Evolutionary conservation across 441 rosid genomes (phyloP).

Genomic region (Hura crepitans): DNA sequence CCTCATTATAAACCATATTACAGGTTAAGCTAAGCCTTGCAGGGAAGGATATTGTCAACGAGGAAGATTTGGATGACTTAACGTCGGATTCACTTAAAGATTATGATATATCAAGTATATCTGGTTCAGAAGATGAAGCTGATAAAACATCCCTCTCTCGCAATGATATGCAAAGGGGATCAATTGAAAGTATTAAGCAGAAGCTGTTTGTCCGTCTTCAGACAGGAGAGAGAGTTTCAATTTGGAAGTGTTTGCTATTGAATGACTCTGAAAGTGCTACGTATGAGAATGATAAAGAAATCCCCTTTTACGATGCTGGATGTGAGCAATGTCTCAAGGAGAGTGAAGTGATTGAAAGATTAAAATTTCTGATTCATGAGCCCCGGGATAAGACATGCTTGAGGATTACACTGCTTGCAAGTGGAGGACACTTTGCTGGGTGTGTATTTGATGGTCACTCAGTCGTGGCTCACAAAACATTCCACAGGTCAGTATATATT

Average conservation of each 20-base stretch:
- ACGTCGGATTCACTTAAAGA: conserved; percentile 66
- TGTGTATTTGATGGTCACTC: conserved; percentile 68
- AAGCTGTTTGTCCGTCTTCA: conserved; percentile 59
- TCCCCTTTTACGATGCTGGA: conserved; percentile 16
- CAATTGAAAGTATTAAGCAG: conserved; percentile 38
- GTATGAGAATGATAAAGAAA: conserved; percentile 35
- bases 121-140: conserved; percentile 93
- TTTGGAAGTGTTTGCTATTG: conserved; percentile 68
- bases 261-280: conserved; percentile 55
- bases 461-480: conserved; percentile 76
- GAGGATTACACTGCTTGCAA: conserved; percentile 72
- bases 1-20: background rate
- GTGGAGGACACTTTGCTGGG: conserved; percentile 93
- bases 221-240: conserved; percentile 64
- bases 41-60: conserved; percentile 66
- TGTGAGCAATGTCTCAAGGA: conserved; percentile 30
- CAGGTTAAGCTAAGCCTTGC: conserved; percentile 83
- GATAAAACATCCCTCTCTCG: conserved; percentile 34
- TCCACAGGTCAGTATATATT: conserved; percentile 63
- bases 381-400: conserved; percentile 39
- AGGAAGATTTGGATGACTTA: conserved; percentile 80
- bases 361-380: conserved; percentile 42
- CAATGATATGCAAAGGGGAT: conserved; percentile 35
- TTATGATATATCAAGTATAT: conserved; percentile 81
- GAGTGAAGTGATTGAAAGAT: conserved; percentile 54